Conservation (phyloP, 2,329 filamentous ascomycete species). For the Pseudogymnoascus sp. region DNA sequence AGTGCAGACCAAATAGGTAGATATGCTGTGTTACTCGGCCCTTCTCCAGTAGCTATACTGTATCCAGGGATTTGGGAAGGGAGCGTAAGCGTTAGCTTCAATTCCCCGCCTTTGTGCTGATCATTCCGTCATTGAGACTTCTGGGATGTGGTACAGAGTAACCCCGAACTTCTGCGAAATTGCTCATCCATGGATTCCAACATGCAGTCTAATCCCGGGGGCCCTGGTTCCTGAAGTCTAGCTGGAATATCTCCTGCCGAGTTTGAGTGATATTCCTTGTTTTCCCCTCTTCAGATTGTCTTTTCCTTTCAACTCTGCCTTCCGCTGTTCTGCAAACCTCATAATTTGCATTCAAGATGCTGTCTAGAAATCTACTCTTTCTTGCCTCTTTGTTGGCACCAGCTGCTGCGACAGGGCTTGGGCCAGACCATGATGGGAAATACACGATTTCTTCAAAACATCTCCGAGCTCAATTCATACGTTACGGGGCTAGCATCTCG, state of each 20-base stretch:
- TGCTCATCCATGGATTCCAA: not conserved
- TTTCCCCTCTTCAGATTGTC: not conserved
- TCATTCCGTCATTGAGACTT: constrained; percentile 2
- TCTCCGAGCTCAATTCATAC: constrained; percentile 61
- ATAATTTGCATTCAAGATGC: constrained; percentile 16
- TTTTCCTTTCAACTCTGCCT: not conserved
- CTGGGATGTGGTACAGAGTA: not conserved
- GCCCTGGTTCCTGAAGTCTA: not conserved
- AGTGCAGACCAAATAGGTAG: not conserved
- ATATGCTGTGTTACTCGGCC: not conserved
- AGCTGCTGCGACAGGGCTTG: constrained; percentile 16
- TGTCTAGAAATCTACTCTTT: constrained; percentile 12
- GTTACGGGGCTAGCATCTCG: constrained; percentile 66
- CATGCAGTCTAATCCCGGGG: not conserved
- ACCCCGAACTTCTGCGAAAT: not conserved
- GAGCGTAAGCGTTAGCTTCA: not conserved
- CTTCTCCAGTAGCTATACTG: not conserved
- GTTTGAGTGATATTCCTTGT: not conserved
- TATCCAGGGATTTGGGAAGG: not conserved
- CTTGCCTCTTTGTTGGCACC: constrained; percentile 14
- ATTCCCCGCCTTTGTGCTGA: constrained; percentile 3
- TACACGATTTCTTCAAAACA: constrained; percentile 62
- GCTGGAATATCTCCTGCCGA: not conserved
- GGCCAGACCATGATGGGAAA: constrained; percentile 54
- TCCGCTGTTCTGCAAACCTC: not conserved